Conservation (phyloP, 495 filamentous ascomycete species). For the Corynascus novoguineensis region DNA sequence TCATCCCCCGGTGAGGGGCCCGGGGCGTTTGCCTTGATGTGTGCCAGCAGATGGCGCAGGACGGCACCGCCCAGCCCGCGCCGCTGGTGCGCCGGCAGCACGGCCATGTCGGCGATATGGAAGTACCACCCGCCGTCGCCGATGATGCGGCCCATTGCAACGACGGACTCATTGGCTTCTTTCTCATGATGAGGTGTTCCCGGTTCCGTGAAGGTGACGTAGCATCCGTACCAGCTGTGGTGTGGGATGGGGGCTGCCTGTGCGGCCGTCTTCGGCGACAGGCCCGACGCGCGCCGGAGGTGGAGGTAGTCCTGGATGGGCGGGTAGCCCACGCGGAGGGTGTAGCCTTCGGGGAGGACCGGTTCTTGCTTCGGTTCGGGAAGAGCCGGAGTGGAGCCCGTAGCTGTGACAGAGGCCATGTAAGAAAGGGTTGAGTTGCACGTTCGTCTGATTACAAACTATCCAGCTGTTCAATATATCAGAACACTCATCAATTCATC, state of each 20-base stretch:
- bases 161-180: slow-evolving; percentile 15
- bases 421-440: too few relatives aligned
- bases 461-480: too few relatives aligned
- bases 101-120: slow-evolving; percentile 49
- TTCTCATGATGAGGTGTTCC: not conserved
- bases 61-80: slow-evolving; percentile 46
- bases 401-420: not conserved
- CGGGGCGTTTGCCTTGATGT: slow-evolving; percentile 38
- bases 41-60: slow-evolving; percentile 37
- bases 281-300: slow-evolving; percentile 33
- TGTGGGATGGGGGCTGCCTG: slow-evolving; percentile 31
- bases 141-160: slow-evolving; percentile 50
- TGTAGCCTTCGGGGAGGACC: slow-evolving; percentile 32
- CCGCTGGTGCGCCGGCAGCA: slow-evolving; percentile 44
- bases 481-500: too few relatives aligned
- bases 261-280: slow-evolving; percentile 35
- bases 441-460: too few relatives aligned
- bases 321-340: slow-evolving; percentile 34
- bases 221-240: slow-evolving; percentile 43
- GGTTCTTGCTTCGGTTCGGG: not conserved
- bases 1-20: slow-evolving; percentile 28
- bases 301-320: slow-evolving; percentile 35
- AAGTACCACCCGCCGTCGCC: slow-evolving; percentile 53
- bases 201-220: slow-evolving; percentile 29
- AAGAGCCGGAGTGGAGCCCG: not conserved